Percentiles rank a stretch among this genome's conserved stretches.
Evolutionary conservation across 495 filamentous ascomycete genomes (phyloP).

Genomic region (Trichoderma asperelloides): DNA sequence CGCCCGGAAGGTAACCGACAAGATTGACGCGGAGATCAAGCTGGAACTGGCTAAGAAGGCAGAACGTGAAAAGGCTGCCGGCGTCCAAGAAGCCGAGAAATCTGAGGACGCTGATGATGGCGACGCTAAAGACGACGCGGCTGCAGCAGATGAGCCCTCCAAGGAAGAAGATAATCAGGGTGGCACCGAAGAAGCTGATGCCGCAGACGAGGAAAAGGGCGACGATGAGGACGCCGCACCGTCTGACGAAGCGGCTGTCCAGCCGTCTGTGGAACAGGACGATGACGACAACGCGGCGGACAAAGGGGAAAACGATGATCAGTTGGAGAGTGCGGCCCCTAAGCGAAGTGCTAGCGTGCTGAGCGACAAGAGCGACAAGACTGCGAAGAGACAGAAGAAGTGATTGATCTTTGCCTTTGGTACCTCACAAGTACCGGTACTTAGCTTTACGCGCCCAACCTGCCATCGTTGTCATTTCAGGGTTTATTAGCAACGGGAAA

Average conservation of each 20-base stretch:
- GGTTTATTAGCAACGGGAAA: neutral
- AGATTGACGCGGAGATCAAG: slow-evolving; percentile 74
- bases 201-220: neutral
- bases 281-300: slow-evolving; percentile 14
- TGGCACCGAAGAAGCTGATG: slow-evolving; percentile 9
- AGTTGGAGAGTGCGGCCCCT: slow-evolving; percentile 31
- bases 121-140: slow-evolving; percentile 11
- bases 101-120: slow-evolving; percentile 12
- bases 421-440: slow-evolving; percentile 5
- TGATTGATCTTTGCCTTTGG: slow-evolving; percentile 21
- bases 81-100: slow-evolving; percentile 14
- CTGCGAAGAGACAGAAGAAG: slow-evolving; percentile 61
- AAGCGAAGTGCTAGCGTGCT: slow-evolving; percentile 73
- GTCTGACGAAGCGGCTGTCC: slow-evolving; percentile 16
- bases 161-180: slow-evolving; percentile 14
- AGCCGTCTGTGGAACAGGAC: slow-evolving; percentile 14
- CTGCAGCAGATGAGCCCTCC: slow-evolving; percentile 15
- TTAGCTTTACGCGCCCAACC: neutral
- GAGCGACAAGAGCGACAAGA: slow-evolving; percentile 60
- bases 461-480: neutral
- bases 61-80: slow-evolving; percentile 44
- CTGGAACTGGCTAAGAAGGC: slow-evolving; percentile 57
- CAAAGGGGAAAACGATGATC: slow-evolving; percentile 16
- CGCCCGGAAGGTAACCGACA: slow-evolving; percentile 72
- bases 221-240: neutral